Evolutionary conservation across 176 grass and related monocot genomes (phyloP).

Genomic region (Raddia guianensis): DNA sequence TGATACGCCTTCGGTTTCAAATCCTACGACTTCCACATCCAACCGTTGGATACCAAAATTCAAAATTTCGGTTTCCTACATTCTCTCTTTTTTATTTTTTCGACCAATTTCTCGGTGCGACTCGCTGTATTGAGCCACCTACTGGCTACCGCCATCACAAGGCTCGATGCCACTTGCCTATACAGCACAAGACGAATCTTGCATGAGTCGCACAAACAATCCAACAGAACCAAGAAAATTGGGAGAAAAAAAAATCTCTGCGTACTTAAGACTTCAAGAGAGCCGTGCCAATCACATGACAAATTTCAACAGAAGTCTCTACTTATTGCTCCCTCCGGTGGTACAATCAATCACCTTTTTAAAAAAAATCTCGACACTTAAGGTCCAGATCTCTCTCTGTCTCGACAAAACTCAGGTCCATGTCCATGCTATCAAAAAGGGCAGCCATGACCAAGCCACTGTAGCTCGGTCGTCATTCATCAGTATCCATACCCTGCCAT

Average conservation of each 20-base stretch:
- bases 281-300: constrained; percentile 32
- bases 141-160: no score
- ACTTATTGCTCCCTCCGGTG: constrained; percentile 39
- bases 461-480: constrained; percentile 30
- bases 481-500: constrained; percentile 73
- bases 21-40: no score
- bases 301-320: constrained; percentile 10
- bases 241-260: neutral
- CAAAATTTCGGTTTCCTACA: no score
- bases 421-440: constrained; percentile 37
- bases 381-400: neutral
- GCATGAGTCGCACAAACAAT: neutral
- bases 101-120: no score
- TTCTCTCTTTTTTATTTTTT: no score
- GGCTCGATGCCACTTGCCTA: no score
- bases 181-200: no score
- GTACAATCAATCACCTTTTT: constrained; percentile 27
- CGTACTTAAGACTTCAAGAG: neutral
- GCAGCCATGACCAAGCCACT: neutral
- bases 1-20: no score
- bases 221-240: neutral
- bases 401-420: neutral
- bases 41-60: no score
- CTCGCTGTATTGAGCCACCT: no score
- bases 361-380: constrained; percentile 24